Base-by-base conservation (phyloP, 1,284 basidiomycete species). In the Marasmius oreades region DNA sequence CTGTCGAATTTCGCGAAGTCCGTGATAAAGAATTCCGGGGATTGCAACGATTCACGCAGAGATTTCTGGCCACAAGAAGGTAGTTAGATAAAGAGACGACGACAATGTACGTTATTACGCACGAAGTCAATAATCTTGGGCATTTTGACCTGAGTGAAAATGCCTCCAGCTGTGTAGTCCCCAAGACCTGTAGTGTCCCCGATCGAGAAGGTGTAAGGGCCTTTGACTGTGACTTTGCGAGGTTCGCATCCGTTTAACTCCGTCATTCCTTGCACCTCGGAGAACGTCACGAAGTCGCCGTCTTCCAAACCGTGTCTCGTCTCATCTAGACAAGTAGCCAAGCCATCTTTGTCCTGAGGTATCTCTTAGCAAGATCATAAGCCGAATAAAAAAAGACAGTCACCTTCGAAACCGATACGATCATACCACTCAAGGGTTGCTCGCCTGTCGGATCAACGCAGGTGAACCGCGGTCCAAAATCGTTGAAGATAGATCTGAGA, bases 121-220 rank as follows among this genome's bases (percentile, higher is more conserved):
- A 96, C 94, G 66, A 97, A 98, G 70, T 93, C 84, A 55, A 99
- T 78, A 59, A 93, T 82, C 77, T 97, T 98, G 22, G 97, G 97
- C 94, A 97, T 95, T 79, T 99, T 99, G 67, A 99, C 94, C 74
- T 99, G 97, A 16, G 93, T 95, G 71, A 99, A 99, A 63, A 96
- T 90, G 51, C 97, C 97, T 31, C 95, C 97, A 31, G 85, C 75
- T 67, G 88, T 86, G 77, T 99, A 99, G 48, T 86, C 80, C 52
- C 88, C 80, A 18, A 95, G 70, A 34, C 80, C 80, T 23, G 85
- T 84, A 1, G 94, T 97, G 70, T 97, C 92, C 3, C 95, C 95
- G 55, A 98, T 95, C 6, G 89, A 78, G 73, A 98, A 98, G 1
- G 95, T 97, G 70, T 98, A 98, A 0, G 95, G 95, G 2, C 95